Conservation (phyloP, 2,329 filamentous ascomycete species). For the Whalleya microplaca region DNA sequence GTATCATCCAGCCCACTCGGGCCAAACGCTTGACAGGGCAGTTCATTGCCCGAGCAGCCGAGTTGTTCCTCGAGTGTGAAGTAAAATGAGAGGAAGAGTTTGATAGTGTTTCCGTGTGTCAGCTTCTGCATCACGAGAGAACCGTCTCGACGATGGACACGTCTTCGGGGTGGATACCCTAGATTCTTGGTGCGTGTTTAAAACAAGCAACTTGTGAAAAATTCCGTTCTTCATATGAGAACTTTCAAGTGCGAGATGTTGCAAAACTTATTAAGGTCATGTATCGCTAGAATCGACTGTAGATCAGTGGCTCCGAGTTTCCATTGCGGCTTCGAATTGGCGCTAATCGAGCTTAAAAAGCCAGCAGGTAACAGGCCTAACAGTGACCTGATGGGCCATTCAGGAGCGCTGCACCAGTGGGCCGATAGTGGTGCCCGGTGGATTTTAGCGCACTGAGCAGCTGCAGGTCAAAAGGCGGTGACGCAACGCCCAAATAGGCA, state of each 20-base stretch:
- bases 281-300: background rate
- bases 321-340: conserved; percentile 25
- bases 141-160: background rate
- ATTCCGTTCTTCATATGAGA: background rate
- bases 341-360: conserved; percentile 16
- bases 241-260: background rate
- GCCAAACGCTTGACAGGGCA: background rate
- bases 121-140: background rate
- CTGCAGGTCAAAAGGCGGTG: conserved; percentile 36
- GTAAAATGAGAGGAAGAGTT: background rate
- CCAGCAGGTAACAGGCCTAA: conserved; percentile 14
- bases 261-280: background rate
- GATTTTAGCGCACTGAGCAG: conserved; percentile 17
- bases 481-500: conserved; percentile 26
- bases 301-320: conserved; percentile 7
- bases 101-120: background rate
- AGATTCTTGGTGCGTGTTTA: background rate
- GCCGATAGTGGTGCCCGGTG: conserved; percentile 13
- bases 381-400: conserved; percentile 11
- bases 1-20: background rate
- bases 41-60: background rate
- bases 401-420: conserved; percentile 12
- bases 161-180: background rate
- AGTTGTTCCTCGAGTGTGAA: background rate
- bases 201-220: background rate